Conservation (phyloP, 2,329 filamentous ascomycete genomes). For the Coleophoma eucalyptorum region DNA sequence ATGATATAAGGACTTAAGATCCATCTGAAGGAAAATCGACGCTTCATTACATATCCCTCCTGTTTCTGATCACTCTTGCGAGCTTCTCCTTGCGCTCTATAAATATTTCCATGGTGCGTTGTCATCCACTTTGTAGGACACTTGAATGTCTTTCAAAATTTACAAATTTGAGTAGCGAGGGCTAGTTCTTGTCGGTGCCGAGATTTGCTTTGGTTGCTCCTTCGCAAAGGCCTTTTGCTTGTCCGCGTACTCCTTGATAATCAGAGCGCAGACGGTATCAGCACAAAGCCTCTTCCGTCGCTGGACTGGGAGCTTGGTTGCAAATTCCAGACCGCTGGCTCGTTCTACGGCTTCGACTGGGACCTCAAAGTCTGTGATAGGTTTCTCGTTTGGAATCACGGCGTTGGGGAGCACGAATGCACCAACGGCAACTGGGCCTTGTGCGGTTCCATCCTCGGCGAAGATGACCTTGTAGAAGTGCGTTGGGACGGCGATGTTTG, state of each 20-base stretch:
- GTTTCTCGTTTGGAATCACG: constrained; percentile 80
- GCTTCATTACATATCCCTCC: no score
- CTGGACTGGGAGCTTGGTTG: constrained; percentile 67
- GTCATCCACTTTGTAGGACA: not conserved
- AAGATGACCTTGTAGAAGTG: constrained; percentile 99
- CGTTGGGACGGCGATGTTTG: constrained; percentile 92
- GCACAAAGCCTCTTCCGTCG: constrained; percentile 78
- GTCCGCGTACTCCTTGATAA: constrained; percentile 75
- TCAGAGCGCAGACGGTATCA: constrained; percentile 78
- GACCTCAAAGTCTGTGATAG: constrained; percentile 88
- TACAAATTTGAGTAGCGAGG: constrained; percentile 21
- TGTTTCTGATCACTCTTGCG: constrained; percentile 5
- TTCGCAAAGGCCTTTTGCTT: constrained; percentile 52
- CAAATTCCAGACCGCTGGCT: constrained; percentile 89
- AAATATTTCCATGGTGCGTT: not conserved
- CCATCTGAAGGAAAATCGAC: no score
- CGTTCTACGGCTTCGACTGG: constrained; percentile 89
- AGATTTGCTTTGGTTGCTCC: constrained; percentile 7
- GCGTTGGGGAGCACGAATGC: constrained; percentile 96
- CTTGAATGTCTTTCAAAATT: not conserved
- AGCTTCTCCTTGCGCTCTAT: constrained; percentile 4
- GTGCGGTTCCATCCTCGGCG: constrained; percentile 72
- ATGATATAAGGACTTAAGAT: no score
- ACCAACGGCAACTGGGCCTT: constrained; percentile 79
- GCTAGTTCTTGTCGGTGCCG: constrained; percentile 21